Conservation (phyloP, 306 rosid species). For the Dryas drummondii region DNA sequence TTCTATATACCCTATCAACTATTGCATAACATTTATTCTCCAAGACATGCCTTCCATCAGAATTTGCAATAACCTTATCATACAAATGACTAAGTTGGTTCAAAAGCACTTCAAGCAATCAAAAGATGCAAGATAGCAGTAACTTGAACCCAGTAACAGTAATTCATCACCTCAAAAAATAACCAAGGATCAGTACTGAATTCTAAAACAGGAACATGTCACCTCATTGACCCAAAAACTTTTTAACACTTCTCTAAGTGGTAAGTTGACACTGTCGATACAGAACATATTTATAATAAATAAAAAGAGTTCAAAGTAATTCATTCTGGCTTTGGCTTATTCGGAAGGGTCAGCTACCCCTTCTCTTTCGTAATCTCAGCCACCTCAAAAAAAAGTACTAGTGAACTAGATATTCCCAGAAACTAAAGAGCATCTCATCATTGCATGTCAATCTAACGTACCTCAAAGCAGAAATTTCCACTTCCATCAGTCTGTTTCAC, state of each 20-base stretch:
- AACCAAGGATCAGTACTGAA: not conserved
- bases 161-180: not conserved
- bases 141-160: not conserved
- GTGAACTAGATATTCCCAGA: constrained; percentile 18
- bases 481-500: constrained; percentile 72
- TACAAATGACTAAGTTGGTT: not conserved
- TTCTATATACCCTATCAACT: not conserved
- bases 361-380: not conserved
- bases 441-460: constrained; percentile 35
- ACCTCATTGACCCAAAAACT: not conserved
- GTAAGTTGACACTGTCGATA: not conserved
- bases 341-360: not conserved
- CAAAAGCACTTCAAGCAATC: not conserved
- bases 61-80: not conserved
- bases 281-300: not conserved
- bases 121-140: not conserved
- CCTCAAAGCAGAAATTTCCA: constrained; percentile 96
- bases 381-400: constrained; percentile 1
- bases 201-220: not conserved
- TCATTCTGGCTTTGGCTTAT: not conserved
- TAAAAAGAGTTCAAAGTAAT: not conserved
- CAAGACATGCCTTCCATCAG: no score
- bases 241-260: not conserved
- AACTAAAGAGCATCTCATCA: constrained; percentile 1
- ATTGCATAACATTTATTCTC: no score